phyloP scores from a whole-genome alignment of 139 green algal genomes.

The Micromonas pusilla region DNA sequence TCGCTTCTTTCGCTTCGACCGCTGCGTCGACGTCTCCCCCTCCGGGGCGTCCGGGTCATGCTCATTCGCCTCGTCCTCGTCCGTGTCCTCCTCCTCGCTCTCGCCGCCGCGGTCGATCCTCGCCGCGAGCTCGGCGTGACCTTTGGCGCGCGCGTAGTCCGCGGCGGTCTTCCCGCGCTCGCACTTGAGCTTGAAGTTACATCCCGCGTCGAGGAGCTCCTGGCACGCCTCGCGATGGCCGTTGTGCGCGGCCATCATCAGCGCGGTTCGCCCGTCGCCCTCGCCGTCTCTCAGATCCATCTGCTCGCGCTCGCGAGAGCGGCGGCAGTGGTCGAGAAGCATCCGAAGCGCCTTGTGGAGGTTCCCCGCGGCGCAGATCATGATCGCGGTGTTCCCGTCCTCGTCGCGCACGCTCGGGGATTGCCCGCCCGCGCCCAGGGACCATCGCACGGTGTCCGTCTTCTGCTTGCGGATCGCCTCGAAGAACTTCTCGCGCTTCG shows the following conservation, averaged over 20 bases:
- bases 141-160: slow-evolving; percentile 17
- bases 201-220: slow-evolving; percentile 26
- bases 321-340: not conserved
- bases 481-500: slow-evolving; percentile 19
- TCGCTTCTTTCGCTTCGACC: slow-evolving; percentile 21
- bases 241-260: slow-evolving; percentile 28
- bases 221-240: slow-evolving; percentile 15
- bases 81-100: slow-evolving; percentile 1
- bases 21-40: slow-evolving; percentile 30
- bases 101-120: slow-evolving; percentile 24
- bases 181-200: slow-evolving; percentile 14
- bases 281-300: slow-evolving; percentile 24
- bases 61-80: slow-evolving; percentile 5
- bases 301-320: slow-evolving; percentile 4
- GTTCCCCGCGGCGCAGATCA: slow-evolving; percentile 1
- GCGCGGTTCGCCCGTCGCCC: slow-evolving; percentile 9
- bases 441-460: slow-evolving; percentile 29
- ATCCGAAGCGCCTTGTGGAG: slow-evolving; percentile 18
- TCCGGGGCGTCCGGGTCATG: slow-evolving; percentile 1
- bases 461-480: slow-evolving; percentile 13
- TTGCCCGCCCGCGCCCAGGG: slow-evolving; percentile 8
- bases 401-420: slow-evolving; percentile 10
- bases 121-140: slow-evolving; percentile 16
- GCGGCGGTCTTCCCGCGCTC: slow-evolving; percentile 8
- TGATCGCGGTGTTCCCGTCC: slow-evolving; percentile 16